Percentiles rank a stretch among this genome's conserved stretches.
These are phyloP conservation scores for Epichloe bromicola DNA, from an alignment of 2,329 filamentous ascomycete genomes.

Conservation along the genomic window DNA sequence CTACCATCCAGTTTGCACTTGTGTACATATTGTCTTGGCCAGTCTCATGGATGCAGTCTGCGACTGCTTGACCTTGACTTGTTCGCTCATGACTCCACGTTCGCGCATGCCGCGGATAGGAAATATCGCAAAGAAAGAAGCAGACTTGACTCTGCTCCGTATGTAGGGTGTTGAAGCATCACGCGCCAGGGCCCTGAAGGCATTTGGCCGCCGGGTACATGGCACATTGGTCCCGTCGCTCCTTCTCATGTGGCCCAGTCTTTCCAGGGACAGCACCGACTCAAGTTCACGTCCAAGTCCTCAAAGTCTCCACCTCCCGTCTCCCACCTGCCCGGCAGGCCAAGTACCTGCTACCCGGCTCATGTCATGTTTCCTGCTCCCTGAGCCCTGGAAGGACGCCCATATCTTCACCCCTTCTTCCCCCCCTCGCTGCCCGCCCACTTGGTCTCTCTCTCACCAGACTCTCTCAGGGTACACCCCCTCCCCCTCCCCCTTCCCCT, in stretches of 20 bases:
- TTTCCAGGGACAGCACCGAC: background rate
- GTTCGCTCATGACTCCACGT: no score
- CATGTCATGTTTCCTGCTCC: background rate
- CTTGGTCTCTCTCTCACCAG: background rate
- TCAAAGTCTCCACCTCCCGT: background rate
- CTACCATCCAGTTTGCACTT: no score
- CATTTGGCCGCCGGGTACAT: no score
- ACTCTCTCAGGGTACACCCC: background rate
- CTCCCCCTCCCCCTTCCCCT: no score
- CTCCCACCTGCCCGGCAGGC: background rate
- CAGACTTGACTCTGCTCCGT: no score
- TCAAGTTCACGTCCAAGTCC: background rate
- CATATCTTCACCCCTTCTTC: background rate
- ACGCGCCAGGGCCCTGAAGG: no score
- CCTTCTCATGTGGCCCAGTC: background rate
- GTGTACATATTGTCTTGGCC: no score
- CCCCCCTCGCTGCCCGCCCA: constrained; percentile 2
- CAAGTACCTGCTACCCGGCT: background rate
- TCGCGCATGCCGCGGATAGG: no score
- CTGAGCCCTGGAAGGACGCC: background rate
- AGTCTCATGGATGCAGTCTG: no score
- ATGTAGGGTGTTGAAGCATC: no score
- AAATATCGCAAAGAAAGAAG: no score
- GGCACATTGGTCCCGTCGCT: background rate
- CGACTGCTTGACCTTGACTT: no score